These are phyloP conservation scores for Polytrichum commune DNA, from an alignment of 225 moss, liverwort and hornwort genomes.

Conservation along the genomic window DNA sequence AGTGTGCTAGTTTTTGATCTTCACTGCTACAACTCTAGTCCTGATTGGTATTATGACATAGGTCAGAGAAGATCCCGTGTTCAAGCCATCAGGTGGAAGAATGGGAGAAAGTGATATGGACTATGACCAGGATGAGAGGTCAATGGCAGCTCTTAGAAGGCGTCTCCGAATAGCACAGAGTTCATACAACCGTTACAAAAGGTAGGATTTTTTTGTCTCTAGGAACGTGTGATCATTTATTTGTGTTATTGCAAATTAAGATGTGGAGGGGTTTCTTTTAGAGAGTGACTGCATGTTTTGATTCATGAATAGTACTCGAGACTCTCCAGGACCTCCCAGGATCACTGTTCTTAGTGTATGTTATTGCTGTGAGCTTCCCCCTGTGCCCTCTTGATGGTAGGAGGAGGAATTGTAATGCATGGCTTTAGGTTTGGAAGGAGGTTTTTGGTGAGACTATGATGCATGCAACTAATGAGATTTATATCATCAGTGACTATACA, in stretches of 20 bases:
- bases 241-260: too few species aligned
- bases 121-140: slow-evolving; percentile 95
- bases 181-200: slow-evolving; percentile 88
- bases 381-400: background rate
- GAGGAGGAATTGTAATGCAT: background rate
- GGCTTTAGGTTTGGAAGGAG: background rate
- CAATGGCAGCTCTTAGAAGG: slow-evolving; percentile 93
- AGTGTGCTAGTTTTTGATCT: too few species aligned
- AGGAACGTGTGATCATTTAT: too few species aligned
- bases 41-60: slow-evolving; percentile 23
- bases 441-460: slow-evolving; percentile 14
- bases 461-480: background rate
- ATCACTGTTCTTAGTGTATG: too few species aligned
- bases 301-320: too few species aligned
- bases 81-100: slow-evolving; percentile 98
- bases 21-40: background rate
- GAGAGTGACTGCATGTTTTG: too few species aligned
- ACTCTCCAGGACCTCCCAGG: too few species aligned
- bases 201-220: slow-evolving; percentile 32
- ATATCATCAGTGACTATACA: slow-evolving; percentile 85
- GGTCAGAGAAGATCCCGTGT: slow-evolving; percentile 93
- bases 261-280: too few species aligned
- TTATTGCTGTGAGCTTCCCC: too few species aligned
- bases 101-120: slow-evolving; percentile 99
- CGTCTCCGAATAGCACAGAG: slow-evolving; percentile 90